phyloP scores from a whole-genome alignment of 2,329 filamentous ascomycete genomes.

The Trichophaea hybrida region DNA sequence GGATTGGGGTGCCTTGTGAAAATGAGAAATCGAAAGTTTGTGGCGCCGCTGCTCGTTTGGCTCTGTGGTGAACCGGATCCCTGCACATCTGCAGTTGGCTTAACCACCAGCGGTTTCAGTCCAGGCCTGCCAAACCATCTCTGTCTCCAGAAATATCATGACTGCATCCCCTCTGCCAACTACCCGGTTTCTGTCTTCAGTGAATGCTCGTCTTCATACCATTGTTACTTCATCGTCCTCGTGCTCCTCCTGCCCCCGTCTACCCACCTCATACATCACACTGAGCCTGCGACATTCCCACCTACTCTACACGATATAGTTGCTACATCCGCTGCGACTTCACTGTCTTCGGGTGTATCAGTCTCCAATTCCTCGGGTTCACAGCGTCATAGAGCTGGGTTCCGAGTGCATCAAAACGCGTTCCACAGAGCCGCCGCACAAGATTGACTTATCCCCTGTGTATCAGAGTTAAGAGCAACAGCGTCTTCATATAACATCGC shows the following conservation, averaged over 20 bases:
- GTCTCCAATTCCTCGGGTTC: neutral
- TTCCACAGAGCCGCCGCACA: neutral
- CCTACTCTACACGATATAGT: neutral
- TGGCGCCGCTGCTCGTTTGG: neutral
- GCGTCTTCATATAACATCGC: neutral
- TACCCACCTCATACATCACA: neutral
- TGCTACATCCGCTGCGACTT: neutral
- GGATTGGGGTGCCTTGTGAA: too few species aligned
- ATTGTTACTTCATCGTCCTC: neutral
- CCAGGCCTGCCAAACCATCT: neutral
- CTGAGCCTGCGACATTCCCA: neutral
- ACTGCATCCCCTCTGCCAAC: neutral
- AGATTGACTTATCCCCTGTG: neutral
- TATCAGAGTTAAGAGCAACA: neutral
- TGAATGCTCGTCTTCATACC: neutral
- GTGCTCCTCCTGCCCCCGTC: neutral
- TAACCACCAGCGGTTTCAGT: neutral
- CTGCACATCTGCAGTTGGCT: neutral
- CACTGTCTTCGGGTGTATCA: neutral
- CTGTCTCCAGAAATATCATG: slow-evolving; percentile 7
- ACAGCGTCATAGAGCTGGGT: neutral
- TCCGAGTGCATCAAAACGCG: neutral
- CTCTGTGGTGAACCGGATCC: neutral
- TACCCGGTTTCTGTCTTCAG: neutral
- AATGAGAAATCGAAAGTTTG: too few species aligned